Evolutionary conservation across 192 early-diverging fungal species (phyloP), one percentile per base, ranked within the genome.

Genomic region (Lunasporangiospora selenospora): DNA sequence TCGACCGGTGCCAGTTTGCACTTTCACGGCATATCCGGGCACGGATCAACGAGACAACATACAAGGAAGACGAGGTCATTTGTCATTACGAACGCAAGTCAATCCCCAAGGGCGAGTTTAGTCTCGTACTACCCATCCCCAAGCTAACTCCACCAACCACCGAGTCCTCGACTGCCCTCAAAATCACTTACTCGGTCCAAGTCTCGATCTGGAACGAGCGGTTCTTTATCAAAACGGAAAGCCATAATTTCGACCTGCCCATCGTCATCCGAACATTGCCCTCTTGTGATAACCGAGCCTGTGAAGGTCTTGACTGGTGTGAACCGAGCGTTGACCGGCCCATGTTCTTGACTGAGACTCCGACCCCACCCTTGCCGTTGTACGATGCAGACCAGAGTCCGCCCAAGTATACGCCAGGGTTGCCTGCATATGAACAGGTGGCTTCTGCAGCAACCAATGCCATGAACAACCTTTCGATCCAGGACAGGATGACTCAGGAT

Each of bases 141-240:
- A 73, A 63, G 32, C 46, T 73, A 16, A 73, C 69, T 3, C 69
- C 69, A 7, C 69, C 69, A 0, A 73, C 69, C 1, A 73, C 55
- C 0, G 69, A 73, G 10, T 73, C 69, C 18, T 73, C 69, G 13
- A 63, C 48, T 44, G 69, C 69, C 12, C 43, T 73, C 13, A 73
- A 73, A 50, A 73, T 73, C 21, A 73, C 69, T 8, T 73, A 73
- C 21, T 73, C 69, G 4, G 69, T 73, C 16, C 69, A 73, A 32
- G 69, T 73, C 15, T 73, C 69, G 11, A 73, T 73, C 33, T 73
- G 69, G 69, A 73, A 73, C 37, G 69, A 73, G 29, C 60, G 69
- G 12, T 73, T 73, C 43, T 73, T 73, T 31, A 63, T 73, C 48
- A 73, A 73, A 43, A 73, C 69, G 6, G 69, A 73, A 31, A 73